Evolutionary conservation across 805 yeast genomes (phyloP), one percentile per base, ranked within the genome.

Genomic region (Metschnikowia cubensis): DNA sequence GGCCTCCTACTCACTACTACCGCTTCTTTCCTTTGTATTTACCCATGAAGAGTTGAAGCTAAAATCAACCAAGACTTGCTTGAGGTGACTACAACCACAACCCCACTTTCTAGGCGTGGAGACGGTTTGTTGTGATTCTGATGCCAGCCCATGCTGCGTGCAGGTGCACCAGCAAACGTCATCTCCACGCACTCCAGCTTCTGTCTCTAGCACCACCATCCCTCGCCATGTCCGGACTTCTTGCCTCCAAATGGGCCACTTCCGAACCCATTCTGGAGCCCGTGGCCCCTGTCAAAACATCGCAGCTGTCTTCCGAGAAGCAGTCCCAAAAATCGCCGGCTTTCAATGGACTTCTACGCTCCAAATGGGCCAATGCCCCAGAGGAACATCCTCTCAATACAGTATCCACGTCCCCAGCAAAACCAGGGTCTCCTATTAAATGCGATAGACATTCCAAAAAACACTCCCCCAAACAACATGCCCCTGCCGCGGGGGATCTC

Each of bases 181-280:
- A 33, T 34, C 38, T 33, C 45, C n/a, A 14, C 11, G 21, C 33
- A 21, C 38, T 15, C 15, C 20, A 22, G 18, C 21, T 22, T 20
- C 7, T 14, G 14, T 21, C 18, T 21, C 32, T 14, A 22, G 14
- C 22, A 31, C 37, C 40, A 18, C 11, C 11, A 17, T 33, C 14
- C 22, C 14, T 15, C 29, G 21, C 29, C 35, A 62, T 60, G 63
- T 31, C 62, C n/a, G 56, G 57, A 43, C 46, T 43, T 13, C 59
- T 64, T 37, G 63, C 54, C 15, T 64, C 68, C 22, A 65, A 60
- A 55, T 72, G 76, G 76, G 76, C 76, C 13, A 51, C 54, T n/a
- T 69, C 64, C 37, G 66, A 57, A 14, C 50, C 57, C 29, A 18
- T 42, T 3, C 20, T 7, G 37, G 45, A 33, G 17, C 45, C 45